Evolutionary conservation across 192 early-diverging fungal genomes (phyloP).

Genomic region (Coemansia sp.): DNA sequence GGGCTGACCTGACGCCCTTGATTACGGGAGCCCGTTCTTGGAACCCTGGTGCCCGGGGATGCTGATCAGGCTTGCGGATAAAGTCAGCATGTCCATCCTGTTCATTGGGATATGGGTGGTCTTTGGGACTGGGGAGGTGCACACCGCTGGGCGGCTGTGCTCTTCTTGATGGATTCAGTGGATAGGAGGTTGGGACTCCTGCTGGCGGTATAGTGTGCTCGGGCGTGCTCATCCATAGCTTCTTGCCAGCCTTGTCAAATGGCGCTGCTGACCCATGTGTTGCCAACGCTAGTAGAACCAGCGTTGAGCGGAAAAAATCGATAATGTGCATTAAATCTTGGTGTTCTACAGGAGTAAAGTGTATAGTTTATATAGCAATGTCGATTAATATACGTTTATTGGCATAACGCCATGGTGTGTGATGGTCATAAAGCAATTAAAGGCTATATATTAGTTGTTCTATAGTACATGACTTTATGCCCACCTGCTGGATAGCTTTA

Average conservation of each 20-base stretch:
- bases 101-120: constrained; percentile 18
- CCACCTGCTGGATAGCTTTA: no score
- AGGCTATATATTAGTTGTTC: no score
- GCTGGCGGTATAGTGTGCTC: constrained; percentile 19
- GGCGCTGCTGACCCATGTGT: no score
- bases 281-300: no score
- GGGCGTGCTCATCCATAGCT: constrained; percentile 40
- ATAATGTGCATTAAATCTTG: no score
- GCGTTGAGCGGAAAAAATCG: no score
- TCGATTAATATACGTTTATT: no score
- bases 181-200: constrained; percentile 17
- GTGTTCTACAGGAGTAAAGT: no score
- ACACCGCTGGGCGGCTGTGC: constrained; percentile 46
- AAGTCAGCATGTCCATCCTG: constrained; percentile 25
- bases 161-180: constrained; percentile 10
- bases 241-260: background rate
- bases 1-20: constrained; percentile 27
- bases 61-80: constrained; percentile 2
- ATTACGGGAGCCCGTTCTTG: constrained; percentile 15
- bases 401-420: no score
- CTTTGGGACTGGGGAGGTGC: constrained; percentile 33
- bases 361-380: no score
- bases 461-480: no score
- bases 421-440: no score
- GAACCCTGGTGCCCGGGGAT: constrained; percentile 19